Conservation (phyloP, 2,329 filamentous ascomycete genomes). For the Byssochlamys sp. region DNA sequence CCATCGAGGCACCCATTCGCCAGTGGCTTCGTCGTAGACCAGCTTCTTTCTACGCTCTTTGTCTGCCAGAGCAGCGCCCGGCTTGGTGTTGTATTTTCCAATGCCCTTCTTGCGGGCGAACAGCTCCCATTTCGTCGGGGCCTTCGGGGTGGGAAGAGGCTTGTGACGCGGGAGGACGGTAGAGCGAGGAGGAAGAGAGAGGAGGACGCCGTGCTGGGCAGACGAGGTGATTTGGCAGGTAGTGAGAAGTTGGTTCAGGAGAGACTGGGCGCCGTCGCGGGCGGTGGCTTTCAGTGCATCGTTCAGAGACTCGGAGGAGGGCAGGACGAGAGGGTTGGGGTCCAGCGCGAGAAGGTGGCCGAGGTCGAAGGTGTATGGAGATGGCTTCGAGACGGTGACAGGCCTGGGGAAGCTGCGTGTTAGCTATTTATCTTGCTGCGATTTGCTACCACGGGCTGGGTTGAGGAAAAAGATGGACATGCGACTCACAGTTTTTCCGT, state of each 20-base stretch:
- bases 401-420: slow-evolving; percentile 27
- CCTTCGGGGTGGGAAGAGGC: slow-evolving; percentile 69
- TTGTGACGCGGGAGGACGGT: slow-evolving; percentile 82
- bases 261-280: slow-evolving; percentile 79
- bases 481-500: slow-evolving; percentile 32
- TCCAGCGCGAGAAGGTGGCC: slow-evolving; percentile 78
- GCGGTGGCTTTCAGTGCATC: slow-evolving; percentile 61
- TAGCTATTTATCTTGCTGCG: slow-evolving; percentile 7
- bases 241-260: slow-evolving; percentile 88
- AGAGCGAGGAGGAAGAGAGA: slow-evolving; percentile 61
- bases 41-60: slow-evolving; percentile 57
- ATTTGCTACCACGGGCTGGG: slow-evolving; percentile 1
- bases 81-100: slow-evolving; percentile 62
- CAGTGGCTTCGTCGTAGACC: slow-evolving; percentile 71
- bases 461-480: slow-evolving; percentile 1
- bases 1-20: slow-evolving; percentile 90
- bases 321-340: slow-evolving; percentile 65
- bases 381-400: slow-evolving; percentile 66
- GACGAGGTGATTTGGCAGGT: slow-evolving; percentile 69
- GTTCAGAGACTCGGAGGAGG: slow-evolving; percentile 47
- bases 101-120: slow-evolving; percentile 98
- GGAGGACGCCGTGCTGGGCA: slow-evolving; percentile 58
- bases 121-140: slow-evolving; percentile 86
- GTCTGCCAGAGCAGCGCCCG: slow-evolving; percentile 50
- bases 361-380: slow-evolving; percentile 85